These are phyloP conservation scores for Plantago major DNA, from an alignment of 257 asterid genomes.

Conservation along the genomic window DNA sequence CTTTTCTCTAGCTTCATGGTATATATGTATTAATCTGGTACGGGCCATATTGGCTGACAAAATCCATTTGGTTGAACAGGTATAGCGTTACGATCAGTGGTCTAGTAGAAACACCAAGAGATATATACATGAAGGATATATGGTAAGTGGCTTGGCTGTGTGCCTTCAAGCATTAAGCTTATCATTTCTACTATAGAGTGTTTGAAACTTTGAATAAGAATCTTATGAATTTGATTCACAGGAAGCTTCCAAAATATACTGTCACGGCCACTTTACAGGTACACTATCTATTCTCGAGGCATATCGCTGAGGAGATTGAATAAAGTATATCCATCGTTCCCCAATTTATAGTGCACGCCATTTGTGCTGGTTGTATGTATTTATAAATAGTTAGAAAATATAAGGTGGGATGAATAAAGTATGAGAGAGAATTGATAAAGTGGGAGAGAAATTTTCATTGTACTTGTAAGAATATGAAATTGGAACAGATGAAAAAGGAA, in stretches of 20 bases:
- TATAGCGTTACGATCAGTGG: conserved; percentile 64
- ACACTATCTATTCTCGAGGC: not conserved
- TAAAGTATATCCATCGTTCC: too few species aligned
- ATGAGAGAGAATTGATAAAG: too few species aligned
- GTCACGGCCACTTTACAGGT: conserved; percentile 96
- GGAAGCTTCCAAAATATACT: conserved; percentile 75
- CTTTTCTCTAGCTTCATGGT: conserved; percentile 5
- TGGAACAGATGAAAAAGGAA: too few species aligned
- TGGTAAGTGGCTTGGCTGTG: conserved; percentile 45
- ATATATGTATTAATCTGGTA: not conserved
- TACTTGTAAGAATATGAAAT: too few species aligned
- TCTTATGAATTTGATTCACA: conserved; percentile 27
- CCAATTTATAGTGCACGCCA: too few species aligned
- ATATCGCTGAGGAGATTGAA: too few species aligned
- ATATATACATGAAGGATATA: conserved; percentile 74
- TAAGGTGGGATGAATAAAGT: too few species aligned
- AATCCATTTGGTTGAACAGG: conserved; percentile 39
- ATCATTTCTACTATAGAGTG: not conserved
- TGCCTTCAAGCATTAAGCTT: conserved; percentile 4
- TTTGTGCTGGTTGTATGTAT: too few species aligned
- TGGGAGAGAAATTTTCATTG: too few species aligned
- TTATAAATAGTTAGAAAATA: too few species aligned
- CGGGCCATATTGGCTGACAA: conserved; percentile 13
- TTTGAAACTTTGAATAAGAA: not conserved
- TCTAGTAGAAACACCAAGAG: conserved; percentile 37